Conservation (phyloP, 257 asterid genomes). For the Primulina huaijiensis region DNA sequence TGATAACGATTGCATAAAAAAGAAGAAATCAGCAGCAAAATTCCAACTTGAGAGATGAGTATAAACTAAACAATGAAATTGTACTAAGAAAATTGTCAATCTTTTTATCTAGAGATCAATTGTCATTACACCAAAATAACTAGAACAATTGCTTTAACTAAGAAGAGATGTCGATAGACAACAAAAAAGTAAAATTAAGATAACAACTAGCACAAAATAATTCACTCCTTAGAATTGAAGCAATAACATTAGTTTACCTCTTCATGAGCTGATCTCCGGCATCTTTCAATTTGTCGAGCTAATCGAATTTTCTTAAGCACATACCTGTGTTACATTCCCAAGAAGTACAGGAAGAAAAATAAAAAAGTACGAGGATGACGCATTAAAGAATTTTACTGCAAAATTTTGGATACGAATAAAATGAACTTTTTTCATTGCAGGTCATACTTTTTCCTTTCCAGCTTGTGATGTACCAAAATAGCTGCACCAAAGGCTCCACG, state of each 20-base stretch:
- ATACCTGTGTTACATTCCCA: slow-evolving; percentile 49
- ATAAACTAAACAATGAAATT: slow-evolving; percentile 19
- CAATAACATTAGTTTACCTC: slow-evolving; percentile 49
- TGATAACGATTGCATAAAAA: background rate
- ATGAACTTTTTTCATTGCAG: slow-evolving; percentile 5
- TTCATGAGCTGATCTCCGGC: slow-evolving; percentile 99
- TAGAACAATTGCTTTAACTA: slow-evolving; percentile 6
- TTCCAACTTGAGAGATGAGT: background rate
- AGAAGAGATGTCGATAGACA: background rate
- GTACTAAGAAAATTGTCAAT: slow-evolving; percentile 7
- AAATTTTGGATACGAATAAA: slow-evolving; percentile 12
- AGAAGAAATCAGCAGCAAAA: slow-evolving; percentile 12
- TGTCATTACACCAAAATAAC: slow-evolving; percentile 10
- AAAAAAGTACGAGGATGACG: slow-evolving; percentile 2
- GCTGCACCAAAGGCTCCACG: slow-evolving; percentile 99
- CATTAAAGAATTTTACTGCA: slow-evolving; percentile 10
- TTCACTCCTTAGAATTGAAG: slow-evolving; percentile 23
- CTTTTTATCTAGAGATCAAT: background rate
- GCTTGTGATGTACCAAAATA: slow-evolving; percentile 89
- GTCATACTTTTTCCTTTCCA: slow-evolving; percentile 76
- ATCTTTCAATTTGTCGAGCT: slow-evolving; percentile 96
- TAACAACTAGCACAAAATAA: background rate
- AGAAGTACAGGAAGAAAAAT: slow-evolving; percentile 20
- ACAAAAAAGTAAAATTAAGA: background rate
- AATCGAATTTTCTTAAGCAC: slow-evolving; percentile 95